These are phyloP conservation scores for Bonia amplexicaulis DNA, from an alignment of 176 grass and related monocot genomes.

Conservation along the genomic window DNA sequence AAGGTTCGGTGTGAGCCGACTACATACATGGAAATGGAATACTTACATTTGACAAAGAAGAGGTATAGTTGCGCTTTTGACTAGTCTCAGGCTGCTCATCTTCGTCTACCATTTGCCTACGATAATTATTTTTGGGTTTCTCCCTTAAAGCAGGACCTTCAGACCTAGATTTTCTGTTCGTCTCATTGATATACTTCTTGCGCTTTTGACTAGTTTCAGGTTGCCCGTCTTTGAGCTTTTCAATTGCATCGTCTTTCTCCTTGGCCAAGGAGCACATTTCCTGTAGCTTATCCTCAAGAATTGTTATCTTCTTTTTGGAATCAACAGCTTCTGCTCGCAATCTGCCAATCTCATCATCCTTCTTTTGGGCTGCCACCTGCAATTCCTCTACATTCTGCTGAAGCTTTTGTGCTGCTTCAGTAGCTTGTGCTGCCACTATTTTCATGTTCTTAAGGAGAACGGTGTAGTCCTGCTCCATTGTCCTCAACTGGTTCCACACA, in stretches of 20 bases:
- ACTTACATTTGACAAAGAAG: conserved; percentile 40
- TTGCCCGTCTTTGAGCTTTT: conserved; percentile 15
- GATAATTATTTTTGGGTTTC: conserved; percentile 7
- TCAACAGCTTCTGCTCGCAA: conserved; percentile 25
- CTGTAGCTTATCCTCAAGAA: conserved; percentile 32
- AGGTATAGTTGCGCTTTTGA: conserved; percentile 41
- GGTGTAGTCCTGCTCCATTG: conserved; percentile 49
- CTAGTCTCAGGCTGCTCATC: conserved; percentile 16
- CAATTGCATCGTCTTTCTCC: conserved; percentile 28
- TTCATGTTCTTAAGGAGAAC: conserved; percentile 23
- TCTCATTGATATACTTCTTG: conserved; percentile 3
- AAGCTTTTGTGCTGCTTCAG: conserved; percentile 43
- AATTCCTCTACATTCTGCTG: conserved; percentile 25
- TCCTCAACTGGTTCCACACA: conserved; percentile 58
- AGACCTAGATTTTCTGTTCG: conserved; percentile 32
- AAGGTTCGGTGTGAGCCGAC: not conserved
- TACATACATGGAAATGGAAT: not conserved
- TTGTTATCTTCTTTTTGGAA: conserved; percentile 24
- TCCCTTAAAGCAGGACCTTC: not conserved
- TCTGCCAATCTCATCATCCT: conserved; percentile 30
- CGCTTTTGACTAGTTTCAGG: not conserved
- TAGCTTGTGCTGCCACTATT: conserved; percentile 37
- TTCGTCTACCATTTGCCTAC: not conserved
- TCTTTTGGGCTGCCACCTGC: conserved; percentile 25
- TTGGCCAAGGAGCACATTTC: conserved; percentile 33